Evolutionary conservation across 352 stramenopile species (phyloP), one percentile per base, ranked within the genome.

Genomic region (Phytophthora uliginosa): DNA sequence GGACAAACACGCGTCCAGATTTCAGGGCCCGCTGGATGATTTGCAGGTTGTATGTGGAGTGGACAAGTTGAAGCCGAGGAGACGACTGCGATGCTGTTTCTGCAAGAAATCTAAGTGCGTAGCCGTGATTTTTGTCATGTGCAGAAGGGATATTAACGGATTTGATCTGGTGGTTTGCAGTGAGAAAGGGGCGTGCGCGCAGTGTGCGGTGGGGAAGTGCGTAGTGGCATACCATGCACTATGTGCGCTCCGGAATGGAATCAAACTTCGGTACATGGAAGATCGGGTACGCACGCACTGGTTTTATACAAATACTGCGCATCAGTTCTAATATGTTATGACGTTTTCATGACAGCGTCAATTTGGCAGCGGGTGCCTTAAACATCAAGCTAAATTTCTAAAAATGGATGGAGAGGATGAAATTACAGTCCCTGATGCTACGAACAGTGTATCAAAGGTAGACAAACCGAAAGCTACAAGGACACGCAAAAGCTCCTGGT

Each of bases 141-240:
- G 22, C 5, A n/a, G 18, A 24, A 18, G 34, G 22, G 12, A 18
- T 60, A 59, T 38, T 75, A 28, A 73, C 3, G 20, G 9, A 48
- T 47, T 59, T 54, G 5, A 7, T 31, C 20, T 73, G 48, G n/a
- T 70, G 26, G 2, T 74, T 28, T 78, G 33, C 60, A 93, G 84
- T 69, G 78, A 93, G 18, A 84, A 87, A 52, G 86, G 84, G 15
- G 89, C 89, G 9, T 94, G 87, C 71, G 89, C 84, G 24, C 87
- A 94, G 47, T 95, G 89, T 52, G 72, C 73, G 0, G 72, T 88
- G 4, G 85, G 85, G 8, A 94, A 93, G 54, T 95, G 89, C 53
- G 79, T 74, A 3, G 84, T 87, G n/a, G 79, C 87, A 24, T 95
- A 94, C 59, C 89, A 95, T 51, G 81, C 89, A 0, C 61, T 86